phyloP scores from a whole-genome alignment of 441 rosid genomes.

The Geranium incanum region DNA sequence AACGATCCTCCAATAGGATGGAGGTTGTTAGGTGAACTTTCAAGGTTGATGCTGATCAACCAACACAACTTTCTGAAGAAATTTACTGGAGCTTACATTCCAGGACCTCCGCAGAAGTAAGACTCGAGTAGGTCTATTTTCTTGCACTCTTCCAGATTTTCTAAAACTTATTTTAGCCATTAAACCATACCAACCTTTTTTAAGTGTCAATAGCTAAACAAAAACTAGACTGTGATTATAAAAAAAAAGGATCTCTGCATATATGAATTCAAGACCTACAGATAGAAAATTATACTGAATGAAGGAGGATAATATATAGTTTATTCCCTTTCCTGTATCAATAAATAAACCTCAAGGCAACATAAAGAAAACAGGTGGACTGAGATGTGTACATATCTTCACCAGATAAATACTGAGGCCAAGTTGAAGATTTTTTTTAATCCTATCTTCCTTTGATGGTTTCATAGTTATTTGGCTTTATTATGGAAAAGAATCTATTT shows the following conservation, averaged over 20 bases:
- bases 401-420: conserved; percentile 13
- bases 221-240: background rate
- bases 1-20: conserved; percentile 4
- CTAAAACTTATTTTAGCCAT: background rate
- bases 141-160: background rate
- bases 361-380: conserved; percentile 3
- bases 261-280: background rate
- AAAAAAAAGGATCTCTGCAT: background rate
- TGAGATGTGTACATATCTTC: conserved; percentile 6
- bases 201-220: background rate
- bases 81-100: background rate
- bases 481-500: conserved; percentile 12
- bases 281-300: conserved; percentile 6
- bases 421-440: conserved; percentile 19
- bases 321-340: conserved; percentile 17
- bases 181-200: background rate
- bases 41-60: conserved; percentile 26
- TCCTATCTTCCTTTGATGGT: conserved; percentile 5
- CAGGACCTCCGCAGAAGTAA: background rate
- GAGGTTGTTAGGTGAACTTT: conserved; percentile 30
- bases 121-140: background rate
- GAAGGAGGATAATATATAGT: background rate
- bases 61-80: conserved; percentile 20
- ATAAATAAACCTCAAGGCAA: conserved; percentile 13
- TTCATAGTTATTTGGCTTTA: conserved; percentile 21